Conservation (phyloP, 306 rosid species). For the Trichosanthes cucumerina region DNA sequence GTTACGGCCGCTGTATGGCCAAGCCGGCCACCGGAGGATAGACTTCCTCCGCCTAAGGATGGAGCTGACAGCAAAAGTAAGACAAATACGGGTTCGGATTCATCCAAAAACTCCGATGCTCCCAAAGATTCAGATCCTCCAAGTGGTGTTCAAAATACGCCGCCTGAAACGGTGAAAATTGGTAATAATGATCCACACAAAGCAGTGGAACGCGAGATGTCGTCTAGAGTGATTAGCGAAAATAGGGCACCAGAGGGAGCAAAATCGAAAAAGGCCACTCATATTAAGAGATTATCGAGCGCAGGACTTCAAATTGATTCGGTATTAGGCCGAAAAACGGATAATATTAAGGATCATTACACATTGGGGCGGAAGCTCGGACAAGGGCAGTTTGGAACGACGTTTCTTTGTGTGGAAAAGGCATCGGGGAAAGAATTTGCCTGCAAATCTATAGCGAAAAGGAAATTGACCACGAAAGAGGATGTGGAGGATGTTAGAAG, state of each 20-base stretch:
- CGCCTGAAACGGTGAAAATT: slow-evolving; percentile 58
- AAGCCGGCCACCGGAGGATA: slow-evolving; percentile 51
- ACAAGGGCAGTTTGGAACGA: slow-evolving; percentile 90
- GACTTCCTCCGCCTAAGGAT: slow-evolving; percentile 44
- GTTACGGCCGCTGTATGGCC: slow-evolving; percentile 59
- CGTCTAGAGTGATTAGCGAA: slow-evolving; percentile 7
- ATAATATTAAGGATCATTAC: slow-evolving; percentile 51
- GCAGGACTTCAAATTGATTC: slow-evolving; percentile 64
- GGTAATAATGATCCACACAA: slow-evolving; percentile 12
- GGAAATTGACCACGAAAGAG: slow-evolving; percentile 68
- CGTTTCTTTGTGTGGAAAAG: slow-evolving; percentile 59
- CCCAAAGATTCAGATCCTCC: slow-evolving; percentile 9
- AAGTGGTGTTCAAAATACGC: slow-evolving; percentile 40
- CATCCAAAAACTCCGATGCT: slow-evolving; percentile 14
- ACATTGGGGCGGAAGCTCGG: slow-evolving; percentile 84
- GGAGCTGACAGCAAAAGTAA: slow-evolving; percentile 17
- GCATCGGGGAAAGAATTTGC: slow-evolving; percentile 47
- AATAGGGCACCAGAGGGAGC: slow-evolving; percentile 17
- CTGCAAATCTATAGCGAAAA: slow-evolving; percentile 79
- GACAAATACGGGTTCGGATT: background rate
- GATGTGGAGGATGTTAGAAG: slow-evolving; percentile 89
- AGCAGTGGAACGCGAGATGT: slow-evolving; percentile 20
- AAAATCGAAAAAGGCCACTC: slow-evolving; percentile 41
- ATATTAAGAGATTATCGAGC: slow-evolving; percentile 50
- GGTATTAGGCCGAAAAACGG: slow-evolving; percentile 65